Conservation (phyloP, 2,329 filamentous ascomycete species). For the Grosmannia clavigera region DNA sequence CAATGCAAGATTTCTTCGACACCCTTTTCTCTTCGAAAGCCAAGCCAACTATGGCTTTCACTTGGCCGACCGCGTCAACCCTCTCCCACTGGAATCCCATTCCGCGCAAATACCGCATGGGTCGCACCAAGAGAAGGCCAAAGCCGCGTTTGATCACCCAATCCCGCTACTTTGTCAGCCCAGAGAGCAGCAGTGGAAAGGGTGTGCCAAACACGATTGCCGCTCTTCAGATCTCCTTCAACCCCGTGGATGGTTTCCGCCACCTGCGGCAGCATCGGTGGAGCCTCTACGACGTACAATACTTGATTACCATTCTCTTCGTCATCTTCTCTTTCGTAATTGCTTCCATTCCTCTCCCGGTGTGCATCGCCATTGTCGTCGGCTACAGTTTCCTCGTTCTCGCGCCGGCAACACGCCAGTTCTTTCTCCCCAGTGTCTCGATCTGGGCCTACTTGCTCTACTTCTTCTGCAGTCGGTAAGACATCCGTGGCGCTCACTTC, state of each 20-base stretch:
- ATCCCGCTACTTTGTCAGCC: slow-evolving; percentile 12
- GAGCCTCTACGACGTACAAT: slow-evolving; percentile 75
- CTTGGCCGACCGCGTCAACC: slow-evolving; percentile 16
- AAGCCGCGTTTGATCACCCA: slow-evolving; percentile 8
- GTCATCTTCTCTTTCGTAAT: slow-evolving; percentile 75
- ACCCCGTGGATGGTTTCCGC: slow-evolving; percentile 63
- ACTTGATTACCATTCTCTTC: slow-evolving; percentile 60
- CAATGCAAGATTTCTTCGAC: slow-evolving; percentile 17
- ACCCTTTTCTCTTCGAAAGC: slow-evolving; percentile 13
- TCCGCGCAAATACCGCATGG: slow-evolving; percentile 19
- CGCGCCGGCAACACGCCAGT: slow-evolving; percentile 77
- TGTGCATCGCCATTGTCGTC: slow-evolving; percentile 62
- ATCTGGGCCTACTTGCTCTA: slow-evolving; percentile 81
- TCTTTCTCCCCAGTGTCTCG: slow-evolving; percentile 76
- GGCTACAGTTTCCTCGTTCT: slow-evolving; percentile 58
- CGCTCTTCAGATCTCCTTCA: slow-evolving; percentile 69
- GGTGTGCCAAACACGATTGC: slow-evolving; percentile 47
- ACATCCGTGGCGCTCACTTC: neutral
- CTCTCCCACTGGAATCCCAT: slow-evolving; percentile 20
- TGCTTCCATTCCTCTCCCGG: slow-evolving; percentile 65
- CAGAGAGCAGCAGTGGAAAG: slow-evolving; percentile 1
- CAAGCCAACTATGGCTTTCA: slow-evolving; percentile 18
- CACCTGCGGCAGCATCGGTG: slow-evolving; percentile 67
- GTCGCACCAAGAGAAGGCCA: slow-evolving; percentile 10
- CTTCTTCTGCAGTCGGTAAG: slow-evolving; percentile 83